Evolutionary conservation across 2,329 filamentous ascomycete genomes (phyloP), one percentile per base, ranked within the genome.

Genomic region (Gaeumannomyces tritici): DNA sequence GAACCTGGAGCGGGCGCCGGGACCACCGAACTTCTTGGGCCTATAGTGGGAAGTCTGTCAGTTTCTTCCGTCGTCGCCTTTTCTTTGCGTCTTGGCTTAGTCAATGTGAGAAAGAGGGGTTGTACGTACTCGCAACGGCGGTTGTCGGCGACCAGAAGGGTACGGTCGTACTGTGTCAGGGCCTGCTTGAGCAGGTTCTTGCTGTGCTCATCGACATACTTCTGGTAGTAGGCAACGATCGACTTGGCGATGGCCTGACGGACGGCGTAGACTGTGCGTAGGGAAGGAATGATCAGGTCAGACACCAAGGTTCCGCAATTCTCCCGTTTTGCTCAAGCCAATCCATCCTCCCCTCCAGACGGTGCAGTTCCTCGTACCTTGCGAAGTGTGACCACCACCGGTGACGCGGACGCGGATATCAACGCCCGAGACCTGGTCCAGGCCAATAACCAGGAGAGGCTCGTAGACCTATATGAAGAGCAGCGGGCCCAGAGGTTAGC

Each of bases 161-260:
- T 74, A 66, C 73, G 73, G 72, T 75, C 73, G 71, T 73, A 99
- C 79, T 92, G 87, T 75, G 93, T 90, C 72, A 99, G 88, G 71
- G 91, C 90, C 83, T 93, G 89, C 91, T 98, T 99, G 76, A 99
- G 87, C 82, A 92, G 86, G 88, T 98, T 97, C 90, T 99, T 99
- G 84, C 90, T 91, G 90, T 98, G 93, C 90, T 99, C 95, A 78
- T 99, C 95, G 81, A 98, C 91, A 84, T 89, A 99, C 87, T 99
- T 97, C 85, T 97, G 93, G 90, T 97, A 98, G 89, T 97, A 97
- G 80, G 92, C 89, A 56, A 96, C 89, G 78, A 96, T 91, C 74
- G 89, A 89, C 88, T 98, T 99, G 84, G 93, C 88, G 77, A 99
- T 98, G 74, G 95, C 93, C 85, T 99, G 95, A 74, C 95, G 92